Evolutionary conservation across 192 early-diverging fungal genomes (phyloP).

Genomic region (Backusella mclennaniae): DNA sequence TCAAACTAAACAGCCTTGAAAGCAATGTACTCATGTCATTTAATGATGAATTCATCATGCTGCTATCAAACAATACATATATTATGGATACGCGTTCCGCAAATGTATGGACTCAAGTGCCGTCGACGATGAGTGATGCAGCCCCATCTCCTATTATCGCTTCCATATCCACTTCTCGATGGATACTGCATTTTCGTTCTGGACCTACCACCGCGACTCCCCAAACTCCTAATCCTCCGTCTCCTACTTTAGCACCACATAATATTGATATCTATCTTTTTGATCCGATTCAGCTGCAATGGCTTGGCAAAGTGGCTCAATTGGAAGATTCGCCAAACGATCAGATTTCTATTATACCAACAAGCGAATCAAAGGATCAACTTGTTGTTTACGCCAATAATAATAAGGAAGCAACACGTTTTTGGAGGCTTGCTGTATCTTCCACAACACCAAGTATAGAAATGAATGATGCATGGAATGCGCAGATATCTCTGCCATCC

Average conservation of each 20-base stretch:
- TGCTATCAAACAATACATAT: not conserved
- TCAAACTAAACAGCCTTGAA: not conserved
- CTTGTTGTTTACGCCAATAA: not conserved
- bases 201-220: not conserved
- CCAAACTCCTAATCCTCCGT: not conserved
- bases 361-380: not conserved
- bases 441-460: not conserved
- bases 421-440: not conserved
- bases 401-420: not conserved
- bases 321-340: not conserved
- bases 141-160: not conserved
- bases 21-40: not conserved
- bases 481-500: not conserved
- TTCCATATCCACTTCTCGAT: constrained; percentile 3
- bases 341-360: not conserved
- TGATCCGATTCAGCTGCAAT: not conserved
- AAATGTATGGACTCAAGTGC: not conserved
- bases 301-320: not conserved
- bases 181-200: constrained; percentile 11
- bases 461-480: not conserved
- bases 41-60: constrained; percentile 2
- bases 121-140: not conserved
- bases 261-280: not conserved
- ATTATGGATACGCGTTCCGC: not conserved
- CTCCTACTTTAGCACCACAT: not conserved